Percentiles rank a stretch among this genome's conserved stretches.
Evolutionary conservation across 2,329 filamentous ascomycete species (phyloP).

Genomic region (Aspergillus clavatus): DNA sequence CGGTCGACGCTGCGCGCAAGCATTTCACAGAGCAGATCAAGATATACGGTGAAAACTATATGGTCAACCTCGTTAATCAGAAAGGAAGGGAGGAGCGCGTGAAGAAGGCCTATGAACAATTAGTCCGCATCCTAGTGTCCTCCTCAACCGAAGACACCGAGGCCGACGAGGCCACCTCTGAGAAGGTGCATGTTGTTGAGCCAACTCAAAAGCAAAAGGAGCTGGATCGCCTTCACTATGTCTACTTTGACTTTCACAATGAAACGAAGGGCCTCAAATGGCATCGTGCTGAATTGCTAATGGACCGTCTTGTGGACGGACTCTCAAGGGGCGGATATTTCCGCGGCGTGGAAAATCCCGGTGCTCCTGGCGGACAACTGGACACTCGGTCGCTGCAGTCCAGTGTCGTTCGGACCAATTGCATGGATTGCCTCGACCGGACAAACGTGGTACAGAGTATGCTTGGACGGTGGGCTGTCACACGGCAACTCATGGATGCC

Average conservation of each 20-base stretch:
- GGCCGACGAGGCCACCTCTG: slow-evolving; percentile 61
- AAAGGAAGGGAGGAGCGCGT: slow-evolving; percentile 84
- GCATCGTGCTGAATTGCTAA: slow-evolving; percentile 81
- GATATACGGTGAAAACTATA: slow-evolving; percentile 91
- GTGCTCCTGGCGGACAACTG: slow-evolving; percentile 62
- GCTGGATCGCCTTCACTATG: slow-evolving; percentile 84
- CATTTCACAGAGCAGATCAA: slow-evolving; percentile 94
- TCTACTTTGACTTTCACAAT: slow-evolving; percentile 98
- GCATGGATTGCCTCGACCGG: slow-evolving; percentile 97
- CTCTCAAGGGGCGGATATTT: slow-evolving; percentile 84
- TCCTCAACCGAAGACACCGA: slow-evolving; percentile 63
- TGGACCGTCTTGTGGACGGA: slow-evolving; percentile 74
- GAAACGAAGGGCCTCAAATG: slow-evolving; percentile 94
- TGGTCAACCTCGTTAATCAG: slow-evolving; percentile 96
- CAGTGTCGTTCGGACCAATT: slow-evolving; percentile 92
- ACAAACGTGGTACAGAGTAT: slow-evolving; percentile 98
- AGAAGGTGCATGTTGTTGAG: slow-evolving; percentile 79
- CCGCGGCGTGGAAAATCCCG: slow-evolving; percentile 80
- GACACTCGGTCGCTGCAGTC: slow-evolving; percentile 79
- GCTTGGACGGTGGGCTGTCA: slow-evolving; percentile 83
- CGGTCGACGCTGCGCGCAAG: slow-evolving; percentile 69
- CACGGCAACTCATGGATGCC: slow-evolving; percentile 79
- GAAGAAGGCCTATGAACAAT: slow-evolving; percentile 89
- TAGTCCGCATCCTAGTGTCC: slow-evolving; percentile 71
- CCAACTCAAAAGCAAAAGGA: slow-evolving; percentile 54